Base-by-base conservation (phyloP, 208 protist genomes). In the Acanthamoeba castellanii region DNA sequence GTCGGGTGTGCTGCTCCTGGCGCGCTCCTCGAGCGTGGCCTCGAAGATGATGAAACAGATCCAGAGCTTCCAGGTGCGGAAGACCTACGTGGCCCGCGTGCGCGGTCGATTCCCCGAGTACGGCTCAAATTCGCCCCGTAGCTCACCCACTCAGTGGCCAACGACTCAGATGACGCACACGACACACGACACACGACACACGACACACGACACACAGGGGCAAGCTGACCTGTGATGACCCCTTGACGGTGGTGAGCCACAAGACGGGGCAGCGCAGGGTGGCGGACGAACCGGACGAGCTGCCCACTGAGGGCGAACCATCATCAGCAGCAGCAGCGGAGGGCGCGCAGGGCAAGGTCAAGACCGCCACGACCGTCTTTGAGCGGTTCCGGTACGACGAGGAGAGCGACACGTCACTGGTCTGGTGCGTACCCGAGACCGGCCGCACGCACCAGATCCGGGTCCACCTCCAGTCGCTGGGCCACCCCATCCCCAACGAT, bases 371-470 rank as follows among this genome's bases (percentile, higher is more conserved):
- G 55, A 90, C 84, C 22, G 34, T 42, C 9, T 90, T 90, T 16
- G 55, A 90, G 32, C 84, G 47, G 6, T 70, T 61, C 57, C 7
- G 57, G 55, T 90, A 97, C 32, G 81, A 97, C 32, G 32, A 50
- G 64, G 55, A n/a, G 25, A 94, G 52, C n/a, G 57, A 97, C 59
- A 96, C 94, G 1, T 92, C 66, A 1, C 37, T 97, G 27, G 96
- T 96, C 7, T 74, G 45, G 55, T 96, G 94, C 91, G 27, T 47
- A 20, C 96, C 96, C 4, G 59, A 94, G n/a, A 97, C 96, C 18
- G 97, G 97, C 13, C 94, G 97, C 34, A 96, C 93, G 22, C 97
- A 98, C 85, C 97, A 98, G 93, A 97, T 98, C 37, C 93, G 97
- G 55, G 78, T 97, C 9, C 97, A 98, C 66, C 82, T 98, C 2